Evolutionary conservation across 2,329 filamentous ascomycete species (phyloP).

Genomic region (Cladosporium cucumerinum): DNA sequence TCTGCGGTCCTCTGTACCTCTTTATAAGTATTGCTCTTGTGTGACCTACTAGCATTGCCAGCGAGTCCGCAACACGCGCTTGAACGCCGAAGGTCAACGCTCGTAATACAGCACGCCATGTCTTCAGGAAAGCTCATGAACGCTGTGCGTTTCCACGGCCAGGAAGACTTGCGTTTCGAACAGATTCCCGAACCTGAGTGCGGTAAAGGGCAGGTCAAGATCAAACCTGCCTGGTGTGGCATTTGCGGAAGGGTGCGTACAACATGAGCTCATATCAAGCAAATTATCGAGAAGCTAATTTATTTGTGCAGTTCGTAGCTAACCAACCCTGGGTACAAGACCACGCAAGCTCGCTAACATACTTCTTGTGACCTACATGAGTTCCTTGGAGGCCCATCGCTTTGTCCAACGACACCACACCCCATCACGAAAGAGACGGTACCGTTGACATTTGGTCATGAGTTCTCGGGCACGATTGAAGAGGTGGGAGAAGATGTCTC

Average conservation of each 20-base stretch:
- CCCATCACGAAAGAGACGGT: conserved; percentile 52
- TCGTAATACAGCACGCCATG: neutral
- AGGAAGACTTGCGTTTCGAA: conserved; percentile 36
- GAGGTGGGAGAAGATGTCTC: conserved; percentile 51
- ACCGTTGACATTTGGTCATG: conserved; percentile 53
- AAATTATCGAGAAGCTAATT: neutral
- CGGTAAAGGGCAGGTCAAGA: conserved; percentile 36
- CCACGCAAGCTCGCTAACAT: neutral
- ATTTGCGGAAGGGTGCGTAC: conserved; percentile 28
- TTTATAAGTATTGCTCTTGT: neutral
- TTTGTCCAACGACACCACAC: conserved; percentile 52
- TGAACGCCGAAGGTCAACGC: neutral
- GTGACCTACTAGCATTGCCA: neutral
- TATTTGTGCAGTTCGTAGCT: neutral
- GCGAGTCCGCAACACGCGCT: neutral
- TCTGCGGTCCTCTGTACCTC: neutral
- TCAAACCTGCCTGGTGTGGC: conserved; percentile 38
- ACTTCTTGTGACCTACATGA: conserved; percentile 32
- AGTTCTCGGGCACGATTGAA: conserved; percentile 52
- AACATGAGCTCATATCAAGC: neutral
- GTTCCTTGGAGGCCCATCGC: conserved; percentile 35
- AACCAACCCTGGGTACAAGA: neutral
- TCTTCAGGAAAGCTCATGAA: conserved; percentile 29
- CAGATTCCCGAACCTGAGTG: conserved; percentile 34
- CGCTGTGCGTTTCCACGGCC: conserved; percentile 39